These are phyloP conservation scores for Zopfia rhizophila DNA, from an alignment of 2,329 filamentous ascomycete species.

Conservation along the genomic window DNA sequence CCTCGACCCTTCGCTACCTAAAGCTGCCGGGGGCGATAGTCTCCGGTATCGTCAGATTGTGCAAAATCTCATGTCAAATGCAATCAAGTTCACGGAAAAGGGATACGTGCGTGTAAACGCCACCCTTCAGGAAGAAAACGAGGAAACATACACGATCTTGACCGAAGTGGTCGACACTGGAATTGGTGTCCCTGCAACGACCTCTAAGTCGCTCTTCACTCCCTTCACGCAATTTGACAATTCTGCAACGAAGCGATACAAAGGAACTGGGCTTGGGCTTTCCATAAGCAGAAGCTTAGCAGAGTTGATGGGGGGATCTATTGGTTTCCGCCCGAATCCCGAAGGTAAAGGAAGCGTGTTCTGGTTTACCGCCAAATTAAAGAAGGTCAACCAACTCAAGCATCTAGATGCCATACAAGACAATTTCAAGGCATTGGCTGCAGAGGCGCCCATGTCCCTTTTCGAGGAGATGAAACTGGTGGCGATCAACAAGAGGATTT, in stretches of 20 bases:
- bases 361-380: constrained; percentile 59
- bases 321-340: constrained; percentile 60
- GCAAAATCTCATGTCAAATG: constrained; percentile 71
- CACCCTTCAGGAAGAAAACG: constrained; percentile 54
- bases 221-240: constrained; percentile 67
- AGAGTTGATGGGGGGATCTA: constrained; percentile 66
- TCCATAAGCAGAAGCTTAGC: constrained; percentile 68
- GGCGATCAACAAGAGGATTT: constrained; percentile 36
- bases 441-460: constrained; percentile 18
- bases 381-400: constrained; percentile 38
- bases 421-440: constrained; percentile 18
- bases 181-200: constrained; percentile 62
- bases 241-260: constrained; percentile 63
- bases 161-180: constrained; percentile 66
- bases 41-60: constrained; percentile 70
- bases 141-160: constrained; percentile 58
- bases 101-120: constrained; percentile 62
- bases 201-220: constrained; percentile 62
- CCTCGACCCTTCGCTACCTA: constrained; percentile 61
- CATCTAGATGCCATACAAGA: constrained; percentile 24
- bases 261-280: constrained; percentile 67
- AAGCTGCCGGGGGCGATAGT: constrained; percentile 65
- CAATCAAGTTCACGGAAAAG: constrained; percentile 69
- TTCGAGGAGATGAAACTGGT: constrained; percentile 34
- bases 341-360: constrained; percentile 62